These are phyloP conservation scores for Nemania diffusa DNA, from an alignment of 2,329 filamentous ascomycete genomes.

Conservation along the genomic window DNA sequence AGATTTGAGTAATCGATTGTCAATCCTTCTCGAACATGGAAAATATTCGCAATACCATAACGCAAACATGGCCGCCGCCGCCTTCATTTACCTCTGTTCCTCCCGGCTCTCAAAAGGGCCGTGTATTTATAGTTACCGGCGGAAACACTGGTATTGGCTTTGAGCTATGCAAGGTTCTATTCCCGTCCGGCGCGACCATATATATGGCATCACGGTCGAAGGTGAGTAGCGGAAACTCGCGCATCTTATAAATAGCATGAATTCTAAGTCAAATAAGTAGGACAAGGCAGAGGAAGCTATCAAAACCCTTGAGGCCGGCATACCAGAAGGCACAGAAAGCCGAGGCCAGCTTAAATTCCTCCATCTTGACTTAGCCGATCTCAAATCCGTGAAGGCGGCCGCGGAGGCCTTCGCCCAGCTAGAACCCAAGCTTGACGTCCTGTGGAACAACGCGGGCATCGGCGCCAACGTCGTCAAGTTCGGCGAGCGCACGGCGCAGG, in stretches of 20 bases:
- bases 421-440: conserved; percentile 37
- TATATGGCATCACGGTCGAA: conserved; percentile 62
- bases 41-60: conserved; percentile 26
- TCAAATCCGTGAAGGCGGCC: conserved; percentile 31
- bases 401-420: conserved; percentile 36
- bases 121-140: conserved; percentile 60
- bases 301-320: conserved; percentile 39
- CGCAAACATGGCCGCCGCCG: conserved; percentile 42
- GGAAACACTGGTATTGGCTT: conserved; percentile 56
- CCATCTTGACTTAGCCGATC: conserved; percentile 37
- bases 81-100: conserved; percentile 44
- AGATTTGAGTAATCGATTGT: neutral
- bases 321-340: conserved; percentile 13
- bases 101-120: conserved; percentile 40
- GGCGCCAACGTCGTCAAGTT: conserved; percentile 36
- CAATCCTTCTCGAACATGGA: conserved; percentile 13
- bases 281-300: conserved; percentile 50
- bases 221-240: conserved; percentile 29
- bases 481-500: conserved; percentile 46
- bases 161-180: conserved; percentile 64
- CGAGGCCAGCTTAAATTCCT: conserved; percentile 38
- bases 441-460: conserved; percentile 43
- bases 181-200: conserved; percentile 61
- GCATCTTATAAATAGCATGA: conserved; percentile 26
- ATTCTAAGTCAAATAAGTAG: conserved; percentile 44